These are phyloP conservation scores for Crataegus laevigata DNA, from an alignment of 306 rosid species.

Conservation along the genomic window DNA sequence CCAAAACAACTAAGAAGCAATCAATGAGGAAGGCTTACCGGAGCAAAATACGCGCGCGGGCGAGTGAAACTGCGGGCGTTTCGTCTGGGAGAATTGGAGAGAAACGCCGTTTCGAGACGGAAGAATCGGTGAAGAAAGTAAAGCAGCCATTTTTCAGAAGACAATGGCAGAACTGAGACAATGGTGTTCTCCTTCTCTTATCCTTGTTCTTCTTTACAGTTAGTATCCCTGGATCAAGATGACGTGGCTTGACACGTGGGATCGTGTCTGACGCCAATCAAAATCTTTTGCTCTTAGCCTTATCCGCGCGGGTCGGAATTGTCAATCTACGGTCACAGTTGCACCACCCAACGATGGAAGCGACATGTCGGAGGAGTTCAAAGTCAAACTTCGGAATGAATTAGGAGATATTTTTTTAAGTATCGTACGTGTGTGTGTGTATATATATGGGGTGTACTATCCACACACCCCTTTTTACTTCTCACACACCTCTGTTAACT, in stretches of 20 bases:
- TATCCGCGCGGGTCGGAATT: neutral
- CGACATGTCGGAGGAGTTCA: neutral
- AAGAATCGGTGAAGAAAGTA: slow-evolving; percentile 50
- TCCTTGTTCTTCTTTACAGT: neutral
- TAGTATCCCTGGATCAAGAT: slow-evolving; percentile 1
- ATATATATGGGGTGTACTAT: no score
- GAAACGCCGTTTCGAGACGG: slow-evolving; percentile 37
- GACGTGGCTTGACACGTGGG: slow-evolving; percentile 52
- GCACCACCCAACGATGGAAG: neutral
- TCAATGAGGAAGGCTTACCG: slow-evolving; percentile 16
- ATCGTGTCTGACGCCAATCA: neutral
- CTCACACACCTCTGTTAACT: no score
- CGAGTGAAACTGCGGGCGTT: slow-evolving; percentile 20
- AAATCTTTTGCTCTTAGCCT: neutral
- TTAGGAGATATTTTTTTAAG: no score
- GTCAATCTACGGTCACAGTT: neutral
- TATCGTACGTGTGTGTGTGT: no score
- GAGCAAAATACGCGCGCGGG: slow-evolving; percentile 39
- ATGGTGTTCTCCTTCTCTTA: neutral
- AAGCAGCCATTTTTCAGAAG: slow-evolving; percentile 48
- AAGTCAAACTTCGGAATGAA: neutral
- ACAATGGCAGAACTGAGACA: neutral
- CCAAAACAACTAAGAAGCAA: neutral
- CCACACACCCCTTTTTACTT: no score
- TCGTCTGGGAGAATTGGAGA: slow-evolving; percentile 27